These are phyloP conservation scores for Citeromyces hawaiiensis DNA, from an alignment of 1,139 yeast species.

Conservation along the genomic window DNA sequence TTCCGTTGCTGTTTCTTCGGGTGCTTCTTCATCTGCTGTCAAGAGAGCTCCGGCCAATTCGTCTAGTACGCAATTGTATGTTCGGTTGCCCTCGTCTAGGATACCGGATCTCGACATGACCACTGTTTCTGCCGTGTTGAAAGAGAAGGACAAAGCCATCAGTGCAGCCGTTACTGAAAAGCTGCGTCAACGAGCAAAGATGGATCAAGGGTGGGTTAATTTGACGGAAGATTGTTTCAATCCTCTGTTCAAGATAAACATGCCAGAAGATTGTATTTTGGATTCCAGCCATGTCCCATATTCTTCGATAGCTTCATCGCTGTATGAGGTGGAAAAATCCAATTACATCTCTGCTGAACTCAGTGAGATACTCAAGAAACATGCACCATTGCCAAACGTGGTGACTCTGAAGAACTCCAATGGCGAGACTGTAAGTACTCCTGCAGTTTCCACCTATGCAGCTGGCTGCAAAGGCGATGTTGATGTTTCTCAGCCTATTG, in stretches of 20 bases:
- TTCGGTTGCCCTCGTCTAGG: conserved; percentile 77
- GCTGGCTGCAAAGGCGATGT: conserved; percentile 29
- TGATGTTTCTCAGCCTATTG: conserved; percentile 36
- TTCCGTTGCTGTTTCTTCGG: neutral
- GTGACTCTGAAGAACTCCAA: conserved; percentile 28
- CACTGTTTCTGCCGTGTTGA: conserved; percentile 64
- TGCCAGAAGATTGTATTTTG: conserved; percentile 30
- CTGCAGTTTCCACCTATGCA: conserved; percentile 31
- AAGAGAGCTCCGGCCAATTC: conserved; percentile 7
- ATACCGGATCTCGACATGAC: conserved; percentile 87
- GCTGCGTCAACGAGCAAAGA: conserved; percentile 56
- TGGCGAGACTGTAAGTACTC: conserved; percentile 20
- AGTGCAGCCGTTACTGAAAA: conserved; percentile 75
- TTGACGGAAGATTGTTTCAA: conserved; percentile 84
- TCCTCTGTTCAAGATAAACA: conserved; percentile 67
- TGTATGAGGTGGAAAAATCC: conserved; percentile 56
- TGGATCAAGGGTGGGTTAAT: conserved; percentile 63
- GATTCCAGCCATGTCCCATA: conserved; percentile 63
- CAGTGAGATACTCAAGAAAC: conserved; percentile 23
- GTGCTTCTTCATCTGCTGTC: neutral
- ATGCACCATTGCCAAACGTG: conserved; percentile 28
- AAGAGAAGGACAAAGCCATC: conserved; percentile 69
- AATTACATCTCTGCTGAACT: conserved; percentile 30
- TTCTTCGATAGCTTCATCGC: conserved; percentile 66
- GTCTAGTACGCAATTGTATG: conserved; percentile 55